Conservation (phyloP, 1,284 basidiomycete species). For the Cystobasidium slooffiae region DNA sequence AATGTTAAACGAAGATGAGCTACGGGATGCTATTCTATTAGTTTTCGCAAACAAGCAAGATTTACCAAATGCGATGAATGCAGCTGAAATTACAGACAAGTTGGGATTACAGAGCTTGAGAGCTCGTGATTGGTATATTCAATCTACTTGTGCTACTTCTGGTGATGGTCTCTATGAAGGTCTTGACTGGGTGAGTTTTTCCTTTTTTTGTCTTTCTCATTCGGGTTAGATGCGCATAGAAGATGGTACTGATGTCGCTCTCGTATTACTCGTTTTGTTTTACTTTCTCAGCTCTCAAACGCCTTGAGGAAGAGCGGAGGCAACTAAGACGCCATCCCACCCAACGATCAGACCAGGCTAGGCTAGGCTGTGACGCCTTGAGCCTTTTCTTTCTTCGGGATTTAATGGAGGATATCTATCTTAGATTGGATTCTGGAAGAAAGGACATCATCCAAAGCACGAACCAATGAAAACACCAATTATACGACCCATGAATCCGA, state of each 20-base stretch:
- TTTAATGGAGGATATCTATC: no score
- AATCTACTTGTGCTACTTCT: conserved; percentile 98
- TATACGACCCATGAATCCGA: no score
- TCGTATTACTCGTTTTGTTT: not conserved
- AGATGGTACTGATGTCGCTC: not conserved
- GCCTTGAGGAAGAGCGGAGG: conserved; percentile 2
- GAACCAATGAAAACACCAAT: no score
- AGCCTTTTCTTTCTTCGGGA: no score
- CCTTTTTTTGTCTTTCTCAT: not conserved
- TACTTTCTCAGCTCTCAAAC: not conserved
- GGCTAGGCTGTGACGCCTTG: no score
- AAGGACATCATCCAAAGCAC: no score
- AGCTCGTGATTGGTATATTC: conserved; percentile 98
- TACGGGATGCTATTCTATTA: conserved; percentile 95
- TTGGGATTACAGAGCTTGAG: conserved; percentile 96
- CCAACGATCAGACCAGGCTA: no score
- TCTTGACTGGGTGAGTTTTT: conserved; percentile 56
- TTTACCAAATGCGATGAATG: conserved; percentile 98
- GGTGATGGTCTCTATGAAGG: conserved; percentile 99
- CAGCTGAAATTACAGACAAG: conserved; percentile 99
- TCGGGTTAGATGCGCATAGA: no score
- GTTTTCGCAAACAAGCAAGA: conserved; percentile 99
- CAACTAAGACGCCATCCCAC: no score
- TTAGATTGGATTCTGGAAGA: no score
- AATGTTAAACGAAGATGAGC: conserved; percentile 99